phyloP scores from a whole-genome alignment of 805 yeast genomes.

The Ogataea zsoltii region DNA sequence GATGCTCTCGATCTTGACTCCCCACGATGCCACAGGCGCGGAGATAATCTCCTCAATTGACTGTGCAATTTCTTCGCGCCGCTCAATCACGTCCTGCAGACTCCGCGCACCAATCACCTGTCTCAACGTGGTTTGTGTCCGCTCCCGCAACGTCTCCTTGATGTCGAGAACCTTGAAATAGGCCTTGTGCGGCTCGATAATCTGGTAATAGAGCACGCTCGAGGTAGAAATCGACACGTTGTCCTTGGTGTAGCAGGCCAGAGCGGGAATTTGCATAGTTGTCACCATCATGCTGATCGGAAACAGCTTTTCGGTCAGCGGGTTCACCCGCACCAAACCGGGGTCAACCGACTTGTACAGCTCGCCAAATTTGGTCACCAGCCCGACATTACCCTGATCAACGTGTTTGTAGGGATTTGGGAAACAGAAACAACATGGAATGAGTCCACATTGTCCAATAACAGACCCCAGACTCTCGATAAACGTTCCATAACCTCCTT shows the following conservation, averaged over 20 bases:
- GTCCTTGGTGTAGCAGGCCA: conserved; percentile 69
- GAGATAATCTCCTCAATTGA: conserved; percentile 61
- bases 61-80: conserved; percentile 69
- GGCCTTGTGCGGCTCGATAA: conserved; percentile 68
- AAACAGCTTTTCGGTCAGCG: conserved; percentile 57
- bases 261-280: conserved; percentile 66
- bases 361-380: conserved; percentile 67
- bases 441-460: conserved; percentile 54
- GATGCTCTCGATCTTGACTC: conserved; percentile 66
- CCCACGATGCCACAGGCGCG: conserved; percentile 68
- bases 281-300: conserved; percentile 55
- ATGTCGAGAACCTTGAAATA: conserved; percentile 56
- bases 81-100: conserved; percentile 71
- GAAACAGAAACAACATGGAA: conserved; percentile 56
- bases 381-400: conserved; percentile 67
- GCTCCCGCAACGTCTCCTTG: conserved; percentile 56
- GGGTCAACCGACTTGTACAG: conserved; percentile 66
- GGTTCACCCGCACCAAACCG: conserved; percentile 64
- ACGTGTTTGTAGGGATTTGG: conserved; percentile 61
- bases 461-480: conserved; percentile 43
- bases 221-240: conserved; percentile 63
- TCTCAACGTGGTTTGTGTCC: conserved; percentile 72
- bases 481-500: conserved; percentile 39
- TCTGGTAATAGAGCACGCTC: conserved; percentile 66
- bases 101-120: conserved; percentile 68